Base-by-base conservation (phyloP, 202 grass and related monocot genomes). In the Eragrostis tef region DNA sequence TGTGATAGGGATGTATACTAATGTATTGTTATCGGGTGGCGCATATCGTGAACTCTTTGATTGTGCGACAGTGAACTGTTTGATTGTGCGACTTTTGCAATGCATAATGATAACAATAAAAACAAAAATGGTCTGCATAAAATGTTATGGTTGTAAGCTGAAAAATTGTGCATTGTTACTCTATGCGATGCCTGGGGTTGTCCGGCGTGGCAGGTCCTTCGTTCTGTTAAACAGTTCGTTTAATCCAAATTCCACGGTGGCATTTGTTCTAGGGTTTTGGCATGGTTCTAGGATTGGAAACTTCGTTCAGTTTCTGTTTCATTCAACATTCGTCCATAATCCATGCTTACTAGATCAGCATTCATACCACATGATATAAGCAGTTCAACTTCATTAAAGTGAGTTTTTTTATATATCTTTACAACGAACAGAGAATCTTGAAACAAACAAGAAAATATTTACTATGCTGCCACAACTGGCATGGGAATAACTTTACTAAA, bases 361-460 rank as follows among this genome's bases (percentile, higher is more conserved):
- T 50, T 70, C 70, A 41, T 57, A 54, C 26, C 31, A 2, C 45
- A 84, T 44, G 65, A 8, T 26, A 16, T 73, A 67, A 66, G 36
- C 3, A 46, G 24, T 56, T 70, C 9, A 20, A 63, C 49, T 75
- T 76, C 27, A 60, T 77, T 79, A 49, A 2, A 15, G 29, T 67
- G 13, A 74, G 70, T 49, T 50, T 39, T 39, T 39, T 39, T 39
- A 9, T 69, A 71, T 73, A 72, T 17, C 64, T 64, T 80, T 80
- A 75, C 52, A 88, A 70, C 21, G 41, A 45, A 47, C 19, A 73
- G 5, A 20, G 34, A 64, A 58, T 64, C 27, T 20, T 81, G 5
- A 39, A 77, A 20, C 50, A 62, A 86, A 29, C n/a, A 85, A 72
- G 70, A 77, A 1, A 80, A 77, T 49, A 65, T 16, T 46, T 85